A percentile compares a stretch with the other conserved stretches of the same genome.
phyloP scores from a whole-genome alignment of 495 filamentous ascomycete species.

The Geoglossum glabrum region DNA sequence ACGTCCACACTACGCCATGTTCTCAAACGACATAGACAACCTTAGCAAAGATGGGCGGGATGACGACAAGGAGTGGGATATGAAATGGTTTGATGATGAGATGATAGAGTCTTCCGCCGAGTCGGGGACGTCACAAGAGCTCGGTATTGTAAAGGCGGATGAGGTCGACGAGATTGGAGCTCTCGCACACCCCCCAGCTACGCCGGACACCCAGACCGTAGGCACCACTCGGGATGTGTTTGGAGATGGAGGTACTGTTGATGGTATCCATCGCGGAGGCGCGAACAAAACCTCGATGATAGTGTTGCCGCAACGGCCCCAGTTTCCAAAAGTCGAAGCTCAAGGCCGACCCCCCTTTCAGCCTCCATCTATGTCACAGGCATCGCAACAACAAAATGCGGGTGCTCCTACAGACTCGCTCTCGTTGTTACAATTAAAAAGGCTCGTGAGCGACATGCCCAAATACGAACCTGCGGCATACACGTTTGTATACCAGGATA shows the following conservation, averaged over 20 bases:
- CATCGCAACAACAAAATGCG: constrained; percentile 24
- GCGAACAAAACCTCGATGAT: not conserved
- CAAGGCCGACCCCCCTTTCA: constrained; percentile 27
- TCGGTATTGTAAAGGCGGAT: not conserved
- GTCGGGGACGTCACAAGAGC: not conserved
- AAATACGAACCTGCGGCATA: constrained; percentile 66
- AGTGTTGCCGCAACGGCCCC: not conserved
- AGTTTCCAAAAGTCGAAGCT: not conserved
- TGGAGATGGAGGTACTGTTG: not conserved
- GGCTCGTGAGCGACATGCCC: constrained; percentile 65
- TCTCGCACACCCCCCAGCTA: not conserved
- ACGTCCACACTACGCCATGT: not conserved
- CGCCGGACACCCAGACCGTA: not conserved
- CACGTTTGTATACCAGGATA: constrained; percentile 78
- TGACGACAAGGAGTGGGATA: not conserved
- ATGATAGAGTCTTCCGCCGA: not conserved
- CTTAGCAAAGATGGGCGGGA: not conserved
- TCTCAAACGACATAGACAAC: not conserved
- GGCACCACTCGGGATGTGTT: not conserved
- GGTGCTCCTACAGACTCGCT: constrained; percentile 48
- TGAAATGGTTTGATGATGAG: not conserved
- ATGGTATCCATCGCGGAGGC: not conserved
- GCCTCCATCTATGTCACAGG: constrained; percentile 35
- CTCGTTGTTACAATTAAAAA: constrained; percentile 60
- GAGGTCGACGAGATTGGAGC: not conserved